Percentiles rank a stretch among this genome's conserved stretches.
These are phyloP conservation scores for Chalciporus sp. DNA, from an alignment of 1,284 basidiomycete genomes.

Conservation along the genomic window DNA sequence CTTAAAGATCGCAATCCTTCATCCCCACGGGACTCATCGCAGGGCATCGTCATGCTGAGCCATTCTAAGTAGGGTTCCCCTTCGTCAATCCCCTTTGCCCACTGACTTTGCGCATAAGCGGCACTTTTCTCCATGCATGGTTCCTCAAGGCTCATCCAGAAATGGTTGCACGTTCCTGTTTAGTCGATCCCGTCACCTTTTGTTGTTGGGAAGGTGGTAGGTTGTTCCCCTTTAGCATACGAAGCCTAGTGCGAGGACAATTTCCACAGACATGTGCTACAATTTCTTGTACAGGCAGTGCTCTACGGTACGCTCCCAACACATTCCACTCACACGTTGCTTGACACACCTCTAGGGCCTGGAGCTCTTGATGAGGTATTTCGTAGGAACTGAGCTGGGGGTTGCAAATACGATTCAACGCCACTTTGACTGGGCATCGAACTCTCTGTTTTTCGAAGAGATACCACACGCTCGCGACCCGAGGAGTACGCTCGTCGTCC, in stretches of 20 bases:
- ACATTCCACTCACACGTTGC: constrained; percentile 7
- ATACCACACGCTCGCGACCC: constrained; percentile 76
- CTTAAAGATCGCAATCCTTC: constrained; percentile 16
- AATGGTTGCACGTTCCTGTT: constrained; percentile 75
- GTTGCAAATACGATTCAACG: constrained; percentile 84
- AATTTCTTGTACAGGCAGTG: constrained; percentile 81
- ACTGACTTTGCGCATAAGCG: constrained; percentile 42
- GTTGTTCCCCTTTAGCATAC: constrained; percentile 19
- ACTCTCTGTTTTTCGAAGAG: constrained; percentile 87
- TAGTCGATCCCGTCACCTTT: constrained; percentile 88
- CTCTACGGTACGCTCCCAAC: constrained; percentile 48
- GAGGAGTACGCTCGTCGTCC: constrained; percentile 63
- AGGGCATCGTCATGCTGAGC: constrained; percentile 76
- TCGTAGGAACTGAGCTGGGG: constrained; percentile 83
- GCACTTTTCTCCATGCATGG: constrained; percentile 81
- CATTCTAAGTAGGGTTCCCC: constrained; percentile 76
- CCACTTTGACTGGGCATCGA: constrained; percentile 86
- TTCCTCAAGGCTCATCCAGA: constrained; percentile 78
- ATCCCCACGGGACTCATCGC: constrained; percentile 1
- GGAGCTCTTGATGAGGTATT: constrained; percentile 83
- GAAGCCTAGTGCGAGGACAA: constrained; percentile 1
- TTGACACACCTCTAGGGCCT: constrained; percentile 52
- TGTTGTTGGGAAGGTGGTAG: constrained; percentile 88
- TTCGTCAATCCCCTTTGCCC: not conserved
- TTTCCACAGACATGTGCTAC: constrained; percentile 74